Evolutionary conservation across 768 basidiomycete genomes (phyloP), one percentile per base, ranked within the genome.

Genomic region (Tremella fuciformis): DNA sequence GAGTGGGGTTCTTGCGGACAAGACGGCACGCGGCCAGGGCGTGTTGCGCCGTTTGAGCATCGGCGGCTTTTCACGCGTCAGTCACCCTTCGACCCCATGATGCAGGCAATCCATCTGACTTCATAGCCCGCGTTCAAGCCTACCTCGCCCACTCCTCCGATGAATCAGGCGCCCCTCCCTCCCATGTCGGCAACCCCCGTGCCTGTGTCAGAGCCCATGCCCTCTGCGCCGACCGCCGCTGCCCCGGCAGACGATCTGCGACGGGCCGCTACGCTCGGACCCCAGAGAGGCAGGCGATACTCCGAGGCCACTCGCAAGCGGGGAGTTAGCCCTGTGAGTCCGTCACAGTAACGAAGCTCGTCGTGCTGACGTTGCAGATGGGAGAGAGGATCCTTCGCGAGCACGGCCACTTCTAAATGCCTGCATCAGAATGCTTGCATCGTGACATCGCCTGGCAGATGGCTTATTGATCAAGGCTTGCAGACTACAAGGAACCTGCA

Each of bases 371-470:
- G 16, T 13, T 25, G 55, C 29, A 73, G 71, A 73, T 73, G 71
- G 69, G 69, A 15, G 71, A 73, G 53, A 25, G 71, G 24, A 58
- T 73, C 42, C 56, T 73, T 7, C 64, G 71, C 22, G 71, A 73
- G 57, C 71, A 73, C 26, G 69, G 69, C 3, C 69, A 70, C 42
- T 73, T 73, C 51, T 73, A 49, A 53, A 18, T n/a, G n/a, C n/a
- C n/a, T n/a, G n/a, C n/a, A n/a, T n/a, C n/a, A n/a, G n/a, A n/a
- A n/a, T n/a, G n/a, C n/a, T n/a, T n/a, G n/a, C n/a, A n/a, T n/a
- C n/a, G n/a, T n/a, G n/a, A n/a, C n/a, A n/a, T n/a, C n/a, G n/a
- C n/a, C n/a, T n/a, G n/a, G n/a, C n/a, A n/a, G n/a, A n/a, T n/a
- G n/a, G n/a, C n/a, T n/a, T n/a, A n/a, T n/a, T n/a, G n/a, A n/a